These are phyloP conservation scores for Sporothrix dimorphospora DNA, from an alignment of 2,329 filamentous ascomycete genomes.

Conservation along the genomic window DNA sequence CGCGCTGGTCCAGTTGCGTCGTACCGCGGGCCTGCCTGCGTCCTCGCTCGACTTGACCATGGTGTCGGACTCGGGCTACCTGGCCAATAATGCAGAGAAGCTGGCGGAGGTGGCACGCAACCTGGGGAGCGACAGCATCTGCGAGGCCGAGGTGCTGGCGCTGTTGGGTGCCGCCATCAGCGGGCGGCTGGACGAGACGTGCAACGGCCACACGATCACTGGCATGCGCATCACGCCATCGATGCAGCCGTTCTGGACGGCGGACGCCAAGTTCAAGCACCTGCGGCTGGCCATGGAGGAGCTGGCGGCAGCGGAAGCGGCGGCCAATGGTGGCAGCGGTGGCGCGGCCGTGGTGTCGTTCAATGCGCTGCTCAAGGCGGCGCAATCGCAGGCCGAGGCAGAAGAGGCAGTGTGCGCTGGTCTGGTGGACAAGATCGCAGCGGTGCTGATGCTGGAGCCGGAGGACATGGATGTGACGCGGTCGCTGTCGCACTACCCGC, in stretches of 20 bases:
- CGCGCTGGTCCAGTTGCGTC: conserved; percentile 45
- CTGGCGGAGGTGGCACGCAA: conserved; percentile 46
- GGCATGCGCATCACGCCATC: conserved; percentile 53
- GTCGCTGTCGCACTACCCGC: conserved; percentile 47
- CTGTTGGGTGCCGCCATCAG: conserved; percentile 33
- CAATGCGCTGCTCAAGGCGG: conserved; percentile 47
- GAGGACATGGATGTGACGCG: conserved; percentile 53
- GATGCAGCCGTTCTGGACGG: conserved; percentile 54
- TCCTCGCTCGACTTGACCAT: conserved; percentile 56
- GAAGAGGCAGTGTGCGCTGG: conserved; percentile 49
- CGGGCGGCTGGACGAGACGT: conserved; percentile 29
- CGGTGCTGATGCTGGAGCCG: conserved; percentile 52
- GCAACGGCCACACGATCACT: conserved; percentile 54
- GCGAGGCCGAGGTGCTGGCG: conserved; percentile 33
- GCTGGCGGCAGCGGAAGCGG: conserved; percentile 38
- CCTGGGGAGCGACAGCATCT: conserved; percentile 34
- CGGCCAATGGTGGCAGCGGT: conserved; percentile 36
- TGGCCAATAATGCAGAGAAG: conserved; percentile 52
- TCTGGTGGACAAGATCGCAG: conserved; percentile 52
- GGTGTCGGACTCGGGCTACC: conserved; percentile 54
- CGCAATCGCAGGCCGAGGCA: conserved; percentile 49
- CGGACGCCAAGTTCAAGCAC: conserved; percentile 57
- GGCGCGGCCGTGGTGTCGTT: conserved; percentile 45
- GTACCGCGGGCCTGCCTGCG: conserved; percentile 41
- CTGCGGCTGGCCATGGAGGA: conserved; percentile 47